phyloP scores from a whole-genome alignment of 208 protist species.

The Leptomonas seymouri region DNA sequence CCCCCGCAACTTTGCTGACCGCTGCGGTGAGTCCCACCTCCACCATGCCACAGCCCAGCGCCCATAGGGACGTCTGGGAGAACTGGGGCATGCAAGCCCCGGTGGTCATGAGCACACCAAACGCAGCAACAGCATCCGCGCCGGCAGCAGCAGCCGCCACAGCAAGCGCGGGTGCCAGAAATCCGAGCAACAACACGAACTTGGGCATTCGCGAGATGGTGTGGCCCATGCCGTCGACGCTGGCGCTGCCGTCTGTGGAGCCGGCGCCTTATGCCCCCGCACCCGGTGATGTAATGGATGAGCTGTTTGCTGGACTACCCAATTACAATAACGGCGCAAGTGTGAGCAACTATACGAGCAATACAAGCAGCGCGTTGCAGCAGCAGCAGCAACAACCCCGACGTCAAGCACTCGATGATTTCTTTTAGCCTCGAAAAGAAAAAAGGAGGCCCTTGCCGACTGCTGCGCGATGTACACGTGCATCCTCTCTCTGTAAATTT shows the following conservation, averaged over 20 bases:
- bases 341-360: neutral
- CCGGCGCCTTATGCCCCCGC: slow-evolving; percentile 12
- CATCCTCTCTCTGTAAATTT: too few relatives aligned
- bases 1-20: neutral
- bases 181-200: neutral
- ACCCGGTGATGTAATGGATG: slow-evolving; percentile 42
- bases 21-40: slow-evolving; percentile 6
- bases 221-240: neutral
- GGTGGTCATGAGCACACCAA: slow-evolving; percentile 9
- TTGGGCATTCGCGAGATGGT: neutral
- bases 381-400: neutral
- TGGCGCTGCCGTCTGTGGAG: neutral
- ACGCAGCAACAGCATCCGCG: neutral
- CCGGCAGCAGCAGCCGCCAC: neutral
- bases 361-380: neutral
- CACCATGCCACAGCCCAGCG: neutral
- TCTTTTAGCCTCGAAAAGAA: slow-evolving; percentile 26
- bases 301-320: slow-evolving; percentile 35
- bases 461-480: too few relatives aligned
- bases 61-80: slow-evolving; percentile 17
- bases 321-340: neutral
- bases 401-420: slow-evolving; percentile 38
- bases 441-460: too few relatives aligned
- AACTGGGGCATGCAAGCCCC: slow-evolving; percentile 27
- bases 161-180: neutral